phyloP scores from a whole-genome alignment of 225 moss, liverwort and hornwort species.

The Bryum argenteum region DNA sequence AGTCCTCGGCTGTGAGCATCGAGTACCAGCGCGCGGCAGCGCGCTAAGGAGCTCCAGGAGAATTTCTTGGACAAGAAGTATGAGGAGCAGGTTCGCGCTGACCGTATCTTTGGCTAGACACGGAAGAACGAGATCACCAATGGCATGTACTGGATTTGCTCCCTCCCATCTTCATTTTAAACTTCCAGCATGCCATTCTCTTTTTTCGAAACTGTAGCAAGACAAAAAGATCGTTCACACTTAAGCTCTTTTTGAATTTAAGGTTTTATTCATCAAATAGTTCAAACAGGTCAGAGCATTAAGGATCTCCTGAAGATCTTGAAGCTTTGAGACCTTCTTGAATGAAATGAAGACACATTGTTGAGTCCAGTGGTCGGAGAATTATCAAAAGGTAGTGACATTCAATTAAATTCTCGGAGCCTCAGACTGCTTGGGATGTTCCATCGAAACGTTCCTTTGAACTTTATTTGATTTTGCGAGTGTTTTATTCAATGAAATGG shows the following conservation, averaged over 20 bases:
- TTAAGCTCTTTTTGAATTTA: no score
- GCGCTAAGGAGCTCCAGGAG: conserved; percentile 95
- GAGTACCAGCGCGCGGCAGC: conserved; percentile 98
- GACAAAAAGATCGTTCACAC: not conserved
- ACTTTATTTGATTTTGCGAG: not conserved
- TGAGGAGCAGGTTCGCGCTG: conserved; percentile 70
- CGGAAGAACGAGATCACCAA: conserved; percentile 80
- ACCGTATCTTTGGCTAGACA: conserved; percentile 94
- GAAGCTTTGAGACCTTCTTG: no score
- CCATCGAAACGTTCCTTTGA: no score
- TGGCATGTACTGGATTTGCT: conserved; percentile 43
- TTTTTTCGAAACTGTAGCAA: not conserved
- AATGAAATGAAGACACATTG: no score
- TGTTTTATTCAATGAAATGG: not conserved
- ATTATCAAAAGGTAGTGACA: no score
- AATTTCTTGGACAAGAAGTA: conserved; percentile 90
- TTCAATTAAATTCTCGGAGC: no score
- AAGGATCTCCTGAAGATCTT: no score
- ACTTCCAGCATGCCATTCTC: not conserved
- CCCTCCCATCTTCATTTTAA: not conserved
- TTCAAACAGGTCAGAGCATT: no score
- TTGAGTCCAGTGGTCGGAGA: no score
- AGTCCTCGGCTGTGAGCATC: conserved; percentile 65
- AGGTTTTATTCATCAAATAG: no score
- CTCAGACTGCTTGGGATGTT: no score